These are phyloP conservation scores for Candolleomyces efflorescens DNA, from an alignment of 768 basidiomycete genomes.

Conservation along the genomic window DNA sequence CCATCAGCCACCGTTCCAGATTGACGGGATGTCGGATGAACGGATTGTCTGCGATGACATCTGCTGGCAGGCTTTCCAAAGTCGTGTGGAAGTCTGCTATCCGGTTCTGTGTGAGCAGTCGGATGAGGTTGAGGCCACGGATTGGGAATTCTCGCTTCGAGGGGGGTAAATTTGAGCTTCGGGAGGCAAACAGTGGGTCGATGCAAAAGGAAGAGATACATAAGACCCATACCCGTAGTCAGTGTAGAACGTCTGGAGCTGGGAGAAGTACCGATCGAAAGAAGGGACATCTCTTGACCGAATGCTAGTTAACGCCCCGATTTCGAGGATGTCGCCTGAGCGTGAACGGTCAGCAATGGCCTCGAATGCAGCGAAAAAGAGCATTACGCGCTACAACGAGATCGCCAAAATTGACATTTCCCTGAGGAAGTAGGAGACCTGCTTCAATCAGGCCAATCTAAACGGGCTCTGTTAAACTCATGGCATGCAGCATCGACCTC, in stretches of 20 bases:
- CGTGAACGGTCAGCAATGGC: neutral
- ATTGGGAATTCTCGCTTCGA: conserved; percentile 87
- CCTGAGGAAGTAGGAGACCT: conserved; percentile 72
- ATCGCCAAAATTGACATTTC: conserved; percentile 59
- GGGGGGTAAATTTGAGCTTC: conserved; percentile 63
- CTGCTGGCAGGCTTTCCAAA: conserved; percentile 82
- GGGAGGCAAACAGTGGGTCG: neutral
- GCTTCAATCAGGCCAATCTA: conserved; percentile 77
- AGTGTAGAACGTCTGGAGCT: conserved; percentile 86
- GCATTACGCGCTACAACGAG: conserved; percentile 63
- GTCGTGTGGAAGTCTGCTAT: conserved; percentile 98
- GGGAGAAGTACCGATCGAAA: conserved; percentile 93
- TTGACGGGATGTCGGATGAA: conserved; percentile 85
- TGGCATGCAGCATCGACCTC: neutral
- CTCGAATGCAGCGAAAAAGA: neutral
- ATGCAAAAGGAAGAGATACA: neutral
- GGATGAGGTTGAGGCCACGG: conserved; percentile 91
- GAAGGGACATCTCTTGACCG: conserved; percentile 83
- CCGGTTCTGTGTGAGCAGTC: conserved; percentile 90
- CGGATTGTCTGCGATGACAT: conserved; percentile 62
- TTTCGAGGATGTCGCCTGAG: conserved; percentile 89
- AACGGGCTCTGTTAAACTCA: neutral
- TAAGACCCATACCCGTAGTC: conserved; percentile 58
- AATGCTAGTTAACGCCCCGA: conserved; percentile 93
- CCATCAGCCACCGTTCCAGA: conserved; percentile 97